Base-by-base conservation (phyloP, 2,329 filamentous ascomycete genomes). In the Thyridium curvatum region DNA sequence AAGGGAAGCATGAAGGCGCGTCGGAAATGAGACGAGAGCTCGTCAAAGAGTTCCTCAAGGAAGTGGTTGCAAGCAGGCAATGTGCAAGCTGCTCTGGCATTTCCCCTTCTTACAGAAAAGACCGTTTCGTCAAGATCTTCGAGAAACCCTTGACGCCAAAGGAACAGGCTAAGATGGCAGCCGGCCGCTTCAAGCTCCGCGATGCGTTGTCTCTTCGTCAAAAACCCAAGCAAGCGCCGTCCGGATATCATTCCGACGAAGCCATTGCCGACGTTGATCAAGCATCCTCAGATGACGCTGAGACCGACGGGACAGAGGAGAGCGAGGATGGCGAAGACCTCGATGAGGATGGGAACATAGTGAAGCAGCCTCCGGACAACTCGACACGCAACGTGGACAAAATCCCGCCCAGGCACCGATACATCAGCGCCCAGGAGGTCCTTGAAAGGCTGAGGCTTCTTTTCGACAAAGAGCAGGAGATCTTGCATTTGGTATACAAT, bases 81-180 rank as follows among this genome's bases (percentile, higher is more conserved):
- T 98, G 93, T 63, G 69, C 68, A 34, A 71, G 65, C 40, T 82
- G 77, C 49, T 65, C 68, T 36, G 85, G 84, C 18, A 78, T 93
- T 44, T 90, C 85, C 12, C 90, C 89, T 10, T 71, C 72, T 3
- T 97, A 87, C 62, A 82, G 91, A 51, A 96, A 94, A 59, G 91
- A 98, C 53, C 77, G 84, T 32, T 93, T 81, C 52, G 84, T 90
- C 55, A 98, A 97, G 62, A 89, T 98, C 39, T 98, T 97, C 61
- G 83, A 91, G 56, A 93, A 86, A 55, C 71, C 84, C 2, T 66
- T 96, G 41, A 77, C 73, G 34, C 63, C 73, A 34, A 94, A 94
- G 59, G 81, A 93, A 29, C 79, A 81, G 56, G 74, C 79, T 32
- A 80, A 83, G 45, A 94, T 94, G 84, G 74, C 80, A 3, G 79